Evolutionary conservation across 1,284 basidiomycete species (phyloP), one percentile per base, ranked within the genome.

Genomic region (Cystobasidium pallidum): DNA sequence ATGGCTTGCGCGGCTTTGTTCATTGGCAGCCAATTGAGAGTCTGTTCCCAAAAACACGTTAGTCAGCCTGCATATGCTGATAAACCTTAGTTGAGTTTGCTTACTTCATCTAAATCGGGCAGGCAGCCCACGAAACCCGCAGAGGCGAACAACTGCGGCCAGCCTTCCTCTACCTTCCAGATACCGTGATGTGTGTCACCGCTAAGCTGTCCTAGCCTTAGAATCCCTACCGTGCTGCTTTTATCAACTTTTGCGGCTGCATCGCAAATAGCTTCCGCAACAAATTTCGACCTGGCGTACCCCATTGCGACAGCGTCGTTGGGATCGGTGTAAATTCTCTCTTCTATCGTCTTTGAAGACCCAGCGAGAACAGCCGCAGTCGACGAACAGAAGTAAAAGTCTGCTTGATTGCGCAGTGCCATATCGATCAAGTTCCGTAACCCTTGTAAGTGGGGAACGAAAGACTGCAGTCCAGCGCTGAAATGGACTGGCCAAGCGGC

Each of bases 151-250:
- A 84, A 80, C 59, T 84, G 76, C 11, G 79, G 81, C 78, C 83
- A 84, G 3, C 84, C 86, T 78, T 87, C 86, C 1, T 83, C 86
- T 74, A 85, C 83, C 78, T 87, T 88, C 87, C 87, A 88, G 0
- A 86, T 82, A 0, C 86, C 86, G 66, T 82, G 80, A 57, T 70
- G 55, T 0, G 84, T 71, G 61, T 74, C 73, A 10, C 73, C 73
- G 52, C 73, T 71, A 10, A 74, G 77, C 75, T 82, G 81, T 10
- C 81, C 81, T 34, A 82, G 80, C 30, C 86, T 78, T 30, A 86
- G 75, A 1, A 86, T 81, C 8, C 82, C 83, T 59, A 51, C 66
- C 24, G 3, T 67, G 39, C 30, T 71, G 19, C 26, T 55, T 54
- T 15, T 4, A 82, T 82, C 28, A 77, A 72, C 17, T 43, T 75